phyloP scores from a whole-genome alignment of 202 grass and related monocot genomes.

The Digitaria exilis region DNA sequence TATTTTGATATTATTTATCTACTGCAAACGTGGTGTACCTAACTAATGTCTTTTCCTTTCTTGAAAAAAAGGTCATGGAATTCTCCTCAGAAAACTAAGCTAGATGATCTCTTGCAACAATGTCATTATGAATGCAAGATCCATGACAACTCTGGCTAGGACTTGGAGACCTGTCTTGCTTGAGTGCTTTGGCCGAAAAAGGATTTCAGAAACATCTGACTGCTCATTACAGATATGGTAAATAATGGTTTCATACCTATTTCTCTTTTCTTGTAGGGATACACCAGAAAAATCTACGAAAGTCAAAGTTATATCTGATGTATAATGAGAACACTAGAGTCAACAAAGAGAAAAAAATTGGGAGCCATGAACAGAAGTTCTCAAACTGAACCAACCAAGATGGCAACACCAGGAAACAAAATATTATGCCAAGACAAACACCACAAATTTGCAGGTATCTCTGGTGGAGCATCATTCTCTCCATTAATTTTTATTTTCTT shows the following conservation, averaged over 20 bases:
- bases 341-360: background rate
- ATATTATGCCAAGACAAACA: constrained; percentile 1
- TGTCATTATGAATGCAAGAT: background rate
- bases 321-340: background rate
- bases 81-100: background rate
- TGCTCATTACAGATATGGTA: too few relatives aligned
- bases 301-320: background rate
- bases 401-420: background rate
- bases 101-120: background rate
- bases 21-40: background rate
- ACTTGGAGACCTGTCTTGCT: background rate
- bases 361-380: background rate
- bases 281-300: background rate
- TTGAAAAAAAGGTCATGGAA: background rate
- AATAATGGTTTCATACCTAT: background rate
- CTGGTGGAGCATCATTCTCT: background rate
- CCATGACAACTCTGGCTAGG: background rate
- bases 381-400: constrained; percentile 10
- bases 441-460: background rate
- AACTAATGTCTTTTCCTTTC: background rate
- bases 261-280: constrained; percentile 13
- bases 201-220: background rate
- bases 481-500: background rate
- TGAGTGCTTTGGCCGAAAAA: background rate
- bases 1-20: background rate